Base-by-base conservation (phyloP, 495 filamentous ascomycete genomes). In the Amniculicola lignicola region DNA sequence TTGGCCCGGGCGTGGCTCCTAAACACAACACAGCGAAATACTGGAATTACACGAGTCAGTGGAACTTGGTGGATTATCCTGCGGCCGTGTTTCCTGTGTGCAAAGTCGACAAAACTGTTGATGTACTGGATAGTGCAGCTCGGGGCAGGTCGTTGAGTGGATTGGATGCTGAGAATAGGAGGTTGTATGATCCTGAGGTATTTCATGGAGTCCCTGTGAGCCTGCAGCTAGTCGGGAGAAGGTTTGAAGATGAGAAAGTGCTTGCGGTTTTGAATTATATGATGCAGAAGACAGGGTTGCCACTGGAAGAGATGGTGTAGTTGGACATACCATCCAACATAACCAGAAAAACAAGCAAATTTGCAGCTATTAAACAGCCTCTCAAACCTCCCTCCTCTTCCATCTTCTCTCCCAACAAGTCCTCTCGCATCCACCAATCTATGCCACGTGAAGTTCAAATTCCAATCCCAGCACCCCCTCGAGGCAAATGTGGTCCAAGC, bases 1-100 rank as follows among this genome's bases (percentile, higher is more conserved):
- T 74, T 0, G 79, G 78, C 12, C 77, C 79, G 0, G 78, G 82
- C 12, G 76, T 76, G 0, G 84, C 87, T 0, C 76, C 82, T 4
- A 76, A 75, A 45, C 75, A 84, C 41, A 78, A 79, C 28, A 80
- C 79, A 12, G 73, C 79, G 0, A 77, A 78, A 14, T 88, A 86
- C 64, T 88, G 84, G 86, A 76, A 77, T 12, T 91, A 89, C 47
- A 87, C 84, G 0, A 71, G 75, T 2, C 80, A 87, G 54, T 91
- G 86, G 85, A 90, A 91, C 60, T 61, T 88, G 29, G 69, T 89
- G 0, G 84, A 89, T 63, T 83, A 84, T 56, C 87, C 83, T 9
- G 78, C 75, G 18, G 67, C 74, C 2, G 71, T 82, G 0, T 83
- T 87, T 61, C 82, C 82, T 0, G 75, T 77, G 18, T 37, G 31